Conservation (phyloP, 495 filamentous ascomycete genomes). For the Trichoderma orchidacearum region DNA sequence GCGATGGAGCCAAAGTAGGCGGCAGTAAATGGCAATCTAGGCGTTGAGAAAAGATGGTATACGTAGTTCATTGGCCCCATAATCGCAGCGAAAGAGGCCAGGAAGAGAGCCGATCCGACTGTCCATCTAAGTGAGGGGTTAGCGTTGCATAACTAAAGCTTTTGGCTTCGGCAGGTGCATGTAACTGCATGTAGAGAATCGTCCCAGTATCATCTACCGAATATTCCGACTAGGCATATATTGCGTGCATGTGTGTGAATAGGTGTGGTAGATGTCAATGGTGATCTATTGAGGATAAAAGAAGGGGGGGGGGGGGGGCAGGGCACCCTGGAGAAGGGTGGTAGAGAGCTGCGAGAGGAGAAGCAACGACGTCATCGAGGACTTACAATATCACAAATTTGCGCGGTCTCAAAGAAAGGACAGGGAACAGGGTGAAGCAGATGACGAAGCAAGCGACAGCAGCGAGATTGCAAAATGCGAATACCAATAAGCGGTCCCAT, state of each 20-base stretch:
- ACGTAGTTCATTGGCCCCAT: constrained; percentile 78
- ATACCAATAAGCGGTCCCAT: constrained; percentile 91
- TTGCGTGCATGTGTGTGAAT: neutral
- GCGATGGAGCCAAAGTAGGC: constrained; percentile 93
- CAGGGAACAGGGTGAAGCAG: constrained; percentile 78
- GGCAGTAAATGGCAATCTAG: constrained; percentile 85
- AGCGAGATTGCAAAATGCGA: constrained; percentile 80
- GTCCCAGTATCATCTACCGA: neutral
- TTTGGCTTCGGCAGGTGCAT: neutral
- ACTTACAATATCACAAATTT: constrained; percentile 98
- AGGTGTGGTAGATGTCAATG: neutral
- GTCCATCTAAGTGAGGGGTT: constrained; percentile 58
- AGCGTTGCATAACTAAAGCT: neutral
- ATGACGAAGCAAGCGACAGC: constrained; percentile 84
- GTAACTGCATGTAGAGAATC: neutral
- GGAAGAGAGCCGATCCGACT: constrained; percentile 77
- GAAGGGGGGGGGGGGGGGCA: constrained; percentile 1
- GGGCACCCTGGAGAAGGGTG: constrained; percentile 2
- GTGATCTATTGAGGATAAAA: neutral
- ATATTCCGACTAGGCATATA: neutral
- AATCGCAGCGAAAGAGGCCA: constrained; percentile 85
- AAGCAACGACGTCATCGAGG: neutral
- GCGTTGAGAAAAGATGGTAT: constrained; percentile 70
- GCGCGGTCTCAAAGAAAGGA: constrained; percentile 61
- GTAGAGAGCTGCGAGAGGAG: constrained; percentile 8